These are phyloP conservation scores for Monocercomonoides exilis DNA, from an alignment of 78 protist species.

Conservation along the genomic window DNA sequence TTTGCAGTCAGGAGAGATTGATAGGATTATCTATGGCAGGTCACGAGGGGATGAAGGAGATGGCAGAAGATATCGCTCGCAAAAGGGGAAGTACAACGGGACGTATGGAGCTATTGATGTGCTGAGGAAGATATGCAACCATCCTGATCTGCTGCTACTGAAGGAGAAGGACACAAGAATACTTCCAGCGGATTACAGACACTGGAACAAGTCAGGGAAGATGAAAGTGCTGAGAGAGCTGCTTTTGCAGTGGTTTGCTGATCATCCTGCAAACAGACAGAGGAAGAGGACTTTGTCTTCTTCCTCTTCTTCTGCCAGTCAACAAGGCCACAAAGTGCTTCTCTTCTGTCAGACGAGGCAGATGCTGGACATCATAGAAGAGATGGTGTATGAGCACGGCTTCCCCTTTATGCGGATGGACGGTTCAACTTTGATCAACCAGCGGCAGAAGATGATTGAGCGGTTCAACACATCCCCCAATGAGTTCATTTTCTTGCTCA, in stretches of 20 bases:
- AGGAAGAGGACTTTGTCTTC: too few species aligned
- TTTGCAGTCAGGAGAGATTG: conserved; percentile 38
- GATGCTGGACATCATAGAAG: conserved; percentile 82
- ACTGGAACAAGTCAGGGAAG: conserved; percentile 53
- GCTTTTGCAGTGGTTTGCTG: conserved; percentile 62
- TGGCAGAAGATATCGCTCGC: neutral
- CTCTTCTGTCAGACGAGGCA: conserved; percentile 83
- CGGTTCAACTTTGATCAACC: conserved; percentile 68
- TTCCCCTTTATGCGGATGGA: conserved; percentile 68
- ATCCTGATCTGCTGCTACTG: conserved; percentile 63
- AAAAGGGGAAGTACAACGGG: neutral
- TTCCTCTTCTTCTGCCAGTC: too few species aligned
- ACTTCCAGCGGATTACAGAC: conserved; percentile 24
- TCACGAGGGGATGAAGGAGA: neutral
- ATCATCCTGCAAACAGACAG: neutral
- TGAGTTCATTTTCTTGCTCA: conserved; percentile 72
- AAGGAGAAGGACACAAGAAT: neutral
- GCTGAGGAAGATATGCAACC: conserved; percentile 87
- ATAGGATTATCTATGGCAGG: neutral
- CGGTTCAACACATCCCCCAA: conserved; percentile 37
- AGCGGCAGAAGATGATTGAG: conserved; percentile 39
- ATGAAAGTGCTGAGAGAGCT: conserved; percentile 54
- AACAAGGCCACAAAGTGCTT: conserved; percentile 58
- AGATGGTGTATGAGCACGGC: neutral
- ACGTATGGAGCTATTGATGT: conserved; percentile 30